These are phyloP conservation scores for Nigrospora sphaerica DNA, from an alignment of 2,329 filamentous ascomycete genomes.

Conservation along the genomic window DNA sequence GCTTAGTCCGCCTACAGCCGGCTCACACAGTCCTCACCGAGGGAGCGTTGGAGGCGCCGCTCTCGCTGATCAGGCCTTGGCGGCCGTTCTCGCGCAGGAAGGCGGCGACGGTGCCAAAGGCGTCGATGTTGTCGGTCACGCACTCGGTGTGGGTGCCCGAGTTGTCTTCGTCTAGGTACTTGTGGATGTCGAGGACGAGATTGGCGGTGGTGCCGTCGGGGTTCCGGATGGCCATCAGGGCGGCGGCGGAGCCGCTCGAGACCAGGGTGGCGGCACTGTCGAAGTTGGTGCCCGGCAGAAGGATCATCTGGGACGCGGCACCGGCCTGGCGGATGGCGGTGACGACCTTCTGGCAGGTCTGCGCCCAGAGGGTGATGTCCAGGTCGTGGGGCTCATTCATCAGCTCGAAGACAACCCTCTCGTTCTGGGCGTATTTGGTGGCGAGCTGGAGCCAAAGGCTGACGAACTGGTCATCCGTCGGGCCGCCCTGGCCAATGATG, in stretches of 20 bases:
- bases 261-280: slow-evolving; percentile 42
- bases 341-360: slow-evolving; percentile 54
- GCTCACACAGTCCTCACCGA: slow-evolving; percentile 22
- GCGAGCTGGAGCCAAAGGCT: slow-evolving; percentile 53
- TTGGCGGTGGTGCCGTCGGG: slow-evolving; percentile 49
- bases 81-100: slow-evolving; percentile 40
- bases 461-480: slow-evolving; percentile 50
- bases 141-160: slow-evolving; percentile 45
- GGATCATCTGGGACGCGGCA: slow-evolving; percentile 55
- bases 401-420: slow-evolving; percentile 54
- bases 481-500: slow-evolving; percentile 60
- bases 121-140: slow-evolving; percentile 43
- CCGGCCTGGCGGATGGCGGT: slow-evolving; percentile 58
- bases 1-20: background rate
- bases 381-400: slow-evolving; percentile 66
- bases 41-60: slow-evolving; percentile 36
- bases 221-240: slow-evolving; percentile 47
- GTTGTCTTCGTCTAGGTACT: slow-evolving; percentile 53
- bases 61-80: slow-evolving; percentile 44
- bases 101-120: slow-evolving; percentile 37
- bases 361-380: slow-evolving; percentile 49
- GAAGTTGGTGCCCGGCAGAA: slow-evolving; percentile 57
- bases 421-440: slow-evolving; percentile 45
- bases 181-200: slow-evolving; percentile 53
- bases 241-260: slow-evolving; percentile 40